phyloP scores from a whole-genome alignment of 148 eudicot genomes.

The Chenopodium quinoa region DNA sequence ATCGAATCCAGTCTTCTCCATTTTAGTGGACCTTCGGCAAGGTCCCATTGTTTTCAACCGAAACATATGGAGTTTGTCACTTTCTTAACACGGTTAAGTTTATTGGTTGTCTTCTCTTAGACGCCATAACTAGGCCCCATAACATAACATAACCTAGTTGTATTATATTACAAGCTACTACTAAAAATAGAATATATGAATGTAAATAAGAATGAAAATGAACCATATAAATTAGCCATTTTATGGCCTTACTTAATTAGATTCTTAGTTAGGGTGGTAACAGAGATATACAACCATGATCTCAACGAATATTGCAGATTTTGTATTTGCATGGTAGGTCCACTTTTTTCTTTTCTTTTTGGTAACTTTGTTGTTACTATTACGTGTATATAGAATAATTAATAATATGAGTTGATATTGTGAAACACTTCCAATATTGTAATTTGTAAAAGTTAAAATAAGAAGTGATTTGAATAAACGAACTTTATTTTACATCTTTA shows the following conservation, averaged over 20 bases:
- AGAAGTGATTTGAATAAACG: too few relatives aligned
- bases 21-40: too few relatives aligned
- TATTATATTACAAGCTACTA: neutral
- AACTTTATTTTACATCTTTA: too few relatives aligned
- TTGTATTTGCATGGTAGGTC: neutral
- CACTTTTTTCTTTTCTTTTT: neutral
- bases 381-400: too few relatives aligned
- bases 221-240: neutral
- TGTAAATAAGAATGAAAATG: too few relatives aligned
- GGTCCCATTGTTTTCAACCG: too few relatives aligned
- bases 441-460: too few relatives aligned
- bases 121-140: slow-evolving; percentile 12
- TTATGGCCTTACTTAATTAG: neutral
- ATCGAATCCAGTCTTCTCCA: too few relatives aligned
- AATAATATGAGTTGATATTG: too few relatives aligned
- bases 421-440: too few relatives aligned
- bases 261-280: neutral
- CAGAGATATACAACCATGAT: neutral
- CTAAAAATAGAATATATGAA: too few relatives aligned
- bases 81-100: neutral
- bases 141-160: neutral
- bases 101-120: slow-evolving; percentile 19
- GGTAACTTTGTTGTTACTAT: neutral
- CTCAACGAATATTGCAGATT: neutral
- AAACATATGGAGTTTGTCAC: slow-evolving; percentile 6